Evolutionary conservation across 2,329 filamentous ascomycete genomes (phyloP), one percentile per base, ranked within the genome.

Genomic region (Amylocarpus encephaloides): DNA sequence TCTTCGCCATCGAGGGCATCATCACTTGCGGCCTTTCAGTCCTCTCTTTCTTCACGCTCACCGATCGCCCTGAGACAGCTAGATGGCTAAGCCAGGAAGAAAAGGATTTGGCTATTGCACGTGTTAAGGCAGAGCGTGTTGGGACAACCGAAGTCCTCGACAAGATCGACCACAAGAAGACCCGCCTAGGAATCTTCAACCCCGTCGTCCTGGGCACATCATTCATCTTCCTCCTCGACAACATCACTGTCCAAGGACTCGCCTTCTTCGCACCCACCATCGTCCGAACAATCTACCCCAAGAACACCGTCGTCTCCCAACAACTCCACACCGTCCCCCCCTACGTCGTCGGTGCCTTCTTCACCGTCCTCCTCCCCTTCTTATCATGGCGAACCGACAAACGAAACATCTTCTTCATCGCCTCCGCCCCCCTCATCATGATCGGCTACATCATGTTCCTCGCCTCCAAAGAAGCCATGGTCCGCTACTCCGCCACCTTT

Each of bases 211-310:
- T 85, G 0, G 67, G 67, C 7, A 82, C 76, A 0, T 65, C 78
- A 0, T 68, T 81, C 56, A 85, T 61, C 30, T 64, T 64, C 43
- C 55, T 64, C 16, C 51, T 63, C 13, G 36, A 64, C 43, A 60
- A 85, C 67, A 78, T 88, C 62, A 87, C 83, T 0, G 83, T 87
- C 2, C 82, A 86, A 62, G 83, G 83, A 3, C 70, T 88, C 3
- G 80, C 80, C 1, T 86, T 86, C 71, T 87, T 87, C 66, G 70
- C 76, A 0, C 85, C 85, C 0, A 88, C 83, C 0, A 87, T 89
- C 54, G 81, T 88, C 38, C 67, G 69, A 39, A 85, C 78, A 2
- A 86, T 88, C 57, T 88, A 87, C 59, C 79, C 80, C 0, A 61
- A 74, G 1, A 69, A 70, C 48, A 71, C 70, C 12, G 74, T 80